Evolutionary conservation across 495 filamentous ascomycete genomes (phyloP).

Genomic region (Extremus antarcticus): DNA sequence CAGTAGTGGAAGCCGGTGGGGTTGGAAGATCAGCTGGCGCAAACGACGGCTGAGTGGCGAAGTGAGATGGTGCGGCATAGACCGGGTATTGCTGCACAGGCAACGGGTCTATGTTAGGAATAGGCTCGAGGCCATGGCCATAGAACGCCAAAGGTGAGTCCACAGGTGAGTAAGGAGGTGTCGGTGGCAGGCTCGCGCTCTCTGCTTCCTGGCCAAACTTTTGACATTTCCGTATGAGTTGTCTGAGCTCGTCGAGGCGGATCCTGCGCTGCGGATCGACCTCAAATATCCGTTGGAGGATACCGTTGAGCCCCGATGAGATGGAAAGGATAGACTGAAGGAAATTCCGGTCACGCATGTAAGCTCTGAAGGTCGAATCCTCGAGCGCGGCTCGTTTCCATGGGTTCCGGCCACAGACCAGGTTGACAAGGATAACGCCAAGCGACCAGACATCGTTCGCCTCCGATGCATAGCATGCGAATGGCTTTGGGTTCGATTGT

Average conservation of each 20-base stretch:
- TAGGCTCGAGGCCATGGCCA: neutral
- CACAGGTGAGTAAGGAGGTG: conserved; percentile 11
- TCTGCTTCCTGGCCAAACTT: conserved; percentile 48
- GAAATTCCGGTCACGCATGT: conserved; percentile 73
- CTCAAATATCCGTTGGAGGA: conserved; percentile 83
- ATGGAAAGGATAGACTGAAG: conserved; percentile 86
- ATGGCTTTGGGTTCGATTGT: conserved; percentile 65
- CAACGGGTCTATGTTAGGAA: conserved; percentile 14
- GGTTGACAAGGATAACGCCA: conserved; percentile 92
- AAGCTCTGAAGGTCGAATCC: conserved; percentile 93
- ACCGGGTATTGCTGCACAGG: conserved; percentile 13
- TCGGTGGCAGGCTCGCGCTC: conserved; percentile 8
- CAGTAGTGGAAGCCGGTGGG: neutral
- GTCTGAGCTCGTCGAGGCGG: conserved; percentile 68
- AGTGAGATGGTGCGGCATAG: neutral
- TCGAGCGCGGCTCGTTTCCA: conserved; percentile 92
- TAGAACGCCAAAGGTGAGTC: neutral
- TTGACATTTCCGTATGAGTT: conserved; percentile 64
- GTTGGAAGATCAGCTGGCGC: neutral
- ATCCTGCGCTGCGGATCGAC: conserved; percentile 77
- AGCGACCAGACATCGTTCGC: conserved; percentile 98
- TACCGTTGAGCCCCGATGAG: conserved; percentile 79
- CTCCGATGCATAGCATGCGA: conserved; percentile 75
- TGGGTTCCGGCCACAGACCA: conserved; percentile 95
- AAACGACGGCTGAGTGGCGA: neutral